Base-by-base conservation (phyloP, 306 rosid species). In the Cicer chorassanicum region DNA sequence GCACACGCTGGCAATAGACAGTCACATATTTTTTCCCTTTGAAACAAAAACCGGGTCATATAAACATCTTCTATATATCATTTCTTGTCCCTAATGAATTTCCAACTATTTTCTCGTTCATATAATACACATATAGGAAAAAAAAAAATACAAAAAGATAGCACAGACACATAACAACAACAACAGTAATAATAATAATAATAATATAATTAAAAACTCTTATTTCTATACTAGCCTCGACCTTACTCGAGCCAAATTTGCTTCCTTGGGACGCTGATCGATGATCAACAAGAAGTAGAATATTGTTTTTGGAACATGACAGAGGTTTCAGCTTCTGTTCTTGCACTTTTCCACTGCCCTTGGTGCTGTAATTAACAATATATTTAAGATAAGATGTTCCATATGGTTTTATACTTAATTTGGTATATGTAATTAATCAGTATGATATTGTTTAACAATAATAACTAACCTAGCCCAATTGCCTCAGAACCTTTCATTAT, bases 401-500 rank as follows among this genome's bases (percentile, higher is more conserved):
- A 1, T 21, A 53, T 19, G 12, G 19, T 43, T 62, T 7, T 16
- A 19, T 62, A 62, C 14, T 7, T n/a, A 29, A 36, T 74, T 51
- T 56, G 38, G 13, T 4, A 19, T 18, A 56, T 56, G 14, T 21
- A 56, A 4, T 53, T 57, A 3, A 24, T 57, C 40, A 24, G 14
- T 21, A 2, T 21, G 24, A 57, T 5, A 50, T 8, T 0, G 16
- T 48, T 1, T 1, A 5, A 12, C 13, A 6, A 54, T 16, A 5
- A 54, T 54, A 3, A 54, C 63, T 61, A 19, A 88, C 96, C 98
- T 12, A 90, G 90, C 39, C 98, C 96, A 4, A 90, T 89, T 14
- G 98, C 96, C 54, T 90, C 98, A 3, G 96, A 92, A 61, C 94
- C 95, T 77, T 90, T 92, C 96, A 90, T 88, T 76, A 91, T 87